A percentile compares a stretch with the other conserved stretches of the same genome.
Conservation (phyloP, 1,139 yeast species). For the Sugiyamaella xylanicola region DNA sequence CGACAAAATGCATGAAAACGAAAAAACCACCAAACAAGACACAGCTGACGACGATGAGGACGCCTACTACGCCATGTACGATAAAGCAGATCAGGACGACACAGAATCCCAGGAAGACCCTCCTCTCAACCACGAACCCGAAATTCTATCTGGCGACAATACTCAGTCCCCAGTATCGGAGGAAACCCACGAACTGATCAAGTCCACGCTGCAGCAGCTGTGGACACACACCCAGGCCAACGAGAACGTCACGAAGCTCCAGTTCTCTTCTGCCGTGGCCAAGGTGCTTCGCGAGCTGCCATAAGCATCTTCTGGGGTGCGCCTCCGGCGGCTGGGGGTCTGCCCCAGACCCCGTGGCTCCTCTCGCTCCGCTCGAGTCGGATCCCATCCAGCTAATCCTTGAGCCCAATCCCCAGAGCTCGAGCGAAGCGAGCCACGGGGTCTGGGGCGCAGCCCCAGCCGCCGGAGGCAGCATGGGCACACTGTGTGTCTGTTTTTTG, state of each 20-base stretch:
- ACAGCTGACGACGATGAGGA: slow-evolving; percentile 7
- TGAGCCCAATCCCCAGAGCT: too few relatives aligned
- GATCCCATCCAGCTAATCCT: not conserved
- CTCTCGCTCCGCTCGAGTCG: not conserved
- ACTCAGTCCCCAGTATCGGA: not conserved
- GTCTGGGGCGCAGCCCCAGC: slow-evolving; percentile 1
- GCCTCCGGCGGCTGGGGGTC: slow-evolving; percentile 1
- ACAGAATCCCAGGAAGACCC: not conserved
- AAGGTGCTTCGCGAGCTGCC: not conserved
- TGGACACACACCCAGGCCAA: slow-evolving; percentile 1
- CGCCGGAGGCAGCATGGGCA: not conserved
- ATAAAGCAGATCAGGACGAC: slow-evolving; percentile 1
- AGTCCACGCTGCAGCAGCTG: slow-evolving; percentile 5
- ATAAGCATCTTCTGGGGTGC: not conserved
- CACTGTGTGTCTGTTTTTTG: not conserved
- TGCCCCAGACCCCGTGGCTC: not conserved
- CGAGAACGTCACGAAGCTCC: slow-evolving; percentile 1
- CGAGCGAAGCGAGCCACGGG: not conserved
- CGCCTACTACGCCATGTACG: slow-evolving; percentile 9
- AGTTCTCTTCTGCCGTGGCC: slow-evolving; percentile 1
- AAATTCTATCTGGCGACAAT: too few relatives aligned
- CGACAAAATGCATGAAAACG: slow-evolving; percentile 9
- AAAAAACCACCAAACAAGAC: not conserved
- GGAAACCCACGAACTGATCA: not conserved
- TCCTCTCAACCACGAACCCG: not conserved